phyloP scores from a whole-genome alignment of 139 green algal genomes.

The Tetradesmus lagerheimii region DNA sequence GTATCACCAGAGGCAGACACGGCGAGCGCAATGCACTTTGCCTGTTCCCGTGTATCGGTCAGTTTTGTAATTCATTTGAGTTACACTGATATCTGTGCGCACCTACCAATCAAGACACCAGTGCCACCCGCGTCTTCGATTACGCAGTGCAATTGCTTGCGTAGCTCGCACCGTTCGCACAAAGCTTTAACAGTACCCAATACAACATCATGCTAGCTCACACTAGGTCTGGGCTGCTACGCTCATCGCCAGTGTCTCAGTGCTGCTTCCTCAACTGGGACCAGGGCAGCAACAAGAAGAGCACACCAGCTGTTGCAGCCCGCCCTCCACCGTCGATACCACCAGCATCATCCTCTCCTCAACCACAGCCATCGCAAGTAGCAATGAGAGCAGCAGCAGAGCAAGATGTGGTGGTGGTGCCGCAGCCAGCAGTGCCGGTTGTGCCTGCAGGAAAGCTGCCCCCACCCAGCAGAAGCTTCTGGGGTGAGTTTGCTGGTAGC shows the following conservation, averaged over 20 bases:
- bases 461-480: slow-evolving; percentile 29
- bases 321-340: neutral
- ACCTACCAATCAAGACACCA: neutral
- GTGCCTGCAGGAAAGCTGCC: neutral
- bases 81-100: neutral
- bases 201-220: neutral
- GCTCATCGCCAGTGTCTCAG: neutral
- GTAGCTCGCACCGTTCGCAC: neutral
- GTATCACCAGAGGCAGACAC: neutral
- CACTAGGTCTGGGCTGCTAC: neutral
- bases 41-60: no score
- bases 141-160: neutral
- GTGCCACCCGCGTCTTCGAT: neutral
- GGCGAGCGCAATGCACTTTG: no score
- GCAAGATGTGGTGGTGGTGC: neutral
- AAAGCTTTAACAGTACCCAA: neutral
- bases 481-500: slow-evolving; percentile 7
- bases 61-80: no score
- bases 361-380: neutral
- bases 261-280: neutral
- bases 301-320: neutral
- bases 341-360: neutral
- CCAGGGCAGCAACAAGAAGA: neutral
- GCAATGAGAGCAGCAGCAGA: slow-evolving; percentile 25
- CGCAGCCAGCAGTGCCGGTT: neutral